phyloP scores from a whole-genome alignment of 441 rosid species.

The Pelargonium australe region DNA sequence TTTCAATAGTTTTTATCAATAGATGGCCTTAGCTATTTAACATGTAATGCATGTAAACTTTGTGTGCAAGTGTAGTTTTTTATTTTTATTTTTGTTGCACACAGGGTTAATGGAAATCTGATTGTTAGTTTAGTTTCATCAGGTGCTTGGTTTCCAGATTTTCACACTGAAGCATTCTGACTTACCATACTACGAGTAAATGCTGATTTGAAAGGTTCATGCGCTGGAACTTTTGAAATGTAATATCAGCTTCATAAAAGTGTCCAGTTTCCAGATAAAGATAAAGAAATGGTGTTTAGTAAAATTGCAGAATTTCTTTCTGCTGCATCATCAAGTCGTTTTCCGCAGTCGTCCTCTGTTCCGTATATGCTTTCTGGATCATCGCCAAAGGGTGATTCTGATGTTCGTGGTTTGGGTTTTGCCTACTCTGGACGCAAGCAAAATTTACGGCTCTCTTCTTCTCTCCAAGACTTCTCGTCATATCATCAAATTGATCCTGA shows the following conservation, averaged over 20 bases:
- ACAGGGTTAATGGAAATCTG: not conserved
- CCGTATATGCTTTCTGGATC: constrained; percentile 45
- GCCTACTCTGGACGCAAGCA: constrained; percentile 43
- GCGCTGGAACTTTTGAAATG: not conserved
- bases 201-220: not conserved
- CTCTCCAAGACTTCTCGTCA: constrained; percentile 82
- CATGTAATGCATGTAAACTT: not conserved
- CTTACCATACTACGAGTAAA: not conserved
- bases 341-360: constrained; percentile 37
- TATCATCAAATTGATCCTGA: constrained; percentile 53
- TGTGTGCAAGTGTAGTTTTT: not conserved
- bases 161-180: not conserved
- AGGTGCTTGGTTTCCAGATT: not conserved
- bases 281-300: constrained; percentile 50
- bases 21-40: not conserved
- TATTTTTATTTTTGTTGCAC: not conserved
- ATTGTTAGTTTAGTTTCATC: not conserved
- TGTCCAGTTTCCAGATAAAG: not conserved
- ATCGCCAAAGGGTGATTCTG: constrained; percentile 32
- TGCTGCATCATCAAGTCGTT: constrained; percentile 25
- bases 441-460: constrained; percentile 60
- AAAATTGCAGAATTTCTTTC: constrained; percentile 46
- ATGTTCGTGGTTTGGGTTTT: constrained; percentile 32
- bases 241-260: not conserved
- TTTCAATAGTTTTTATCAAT: not conserved